These are phyloP conservation scores for Euphorbia tirucalli DNA, from an alignment of 345 rosid genomes.

Conservation along the genomic window DNA sequence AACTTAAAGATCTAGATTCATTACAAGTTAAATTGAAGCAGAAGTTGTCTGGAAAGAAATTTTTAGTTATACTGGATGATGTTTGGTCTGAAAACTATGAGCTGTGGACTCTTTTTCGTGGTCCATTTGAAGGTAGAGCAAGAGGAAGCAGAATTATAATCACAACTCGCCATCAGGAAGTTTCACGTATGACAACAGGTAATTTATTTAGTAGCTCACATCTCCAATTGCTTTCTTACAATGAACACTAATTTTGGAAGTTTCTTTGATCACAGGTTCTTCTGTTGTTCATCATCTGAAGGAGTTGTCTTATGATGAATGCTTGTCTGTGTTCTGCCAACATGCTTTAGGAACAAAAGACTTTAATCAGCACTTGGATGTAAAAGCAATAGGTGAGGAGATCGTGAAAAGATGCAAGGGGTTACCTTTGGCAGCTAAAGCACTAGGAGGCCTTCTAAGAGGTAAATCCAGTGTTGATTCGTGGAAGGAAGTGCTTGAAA, in stretches of 20 bases:
- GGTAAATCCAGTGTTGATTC: background rate
- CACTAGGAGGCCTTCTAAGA: background rate
- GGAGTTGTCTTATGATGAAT: constrained; percentile 8
- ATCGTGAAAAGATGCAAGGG: background rate
- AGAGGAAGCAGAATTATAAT: background rate
- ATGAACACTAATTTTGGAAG: background rate
- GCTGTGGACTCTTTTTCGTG: background rate
- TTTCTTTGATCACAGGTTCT: background rate
- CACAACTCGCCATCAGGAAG: background rate
- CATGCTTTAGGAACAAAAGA: background rate
- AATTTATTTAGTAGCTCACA: background rate
- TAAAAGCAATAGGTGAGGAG: background rate
- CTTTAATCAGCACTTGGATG: constrained; percentile 5
- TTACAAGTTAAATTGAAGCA: background rate
- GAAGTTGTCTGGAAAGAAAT: background rate
- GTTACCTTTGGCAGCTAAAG: constrained; percentile 1
- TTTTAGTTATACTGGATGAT: background rate
- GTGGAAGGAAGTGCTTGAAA: background rate
- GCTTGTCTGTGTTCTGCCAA: background rate
- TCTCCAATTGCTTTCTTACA: background rate
- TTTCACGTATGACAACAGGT: background rate
- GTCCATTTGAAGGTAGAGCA: background rate
- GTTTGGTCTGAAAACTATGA: constrained; percentile 1
- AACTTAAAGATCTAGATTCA: background rate
- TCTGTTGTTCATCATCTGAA: background rate